These are phyloP conservation scores for Neurospora tetraspora DNA, from an alignment of 495 filamentous ascomycete species.

Conservation along the genomic window DNA sequence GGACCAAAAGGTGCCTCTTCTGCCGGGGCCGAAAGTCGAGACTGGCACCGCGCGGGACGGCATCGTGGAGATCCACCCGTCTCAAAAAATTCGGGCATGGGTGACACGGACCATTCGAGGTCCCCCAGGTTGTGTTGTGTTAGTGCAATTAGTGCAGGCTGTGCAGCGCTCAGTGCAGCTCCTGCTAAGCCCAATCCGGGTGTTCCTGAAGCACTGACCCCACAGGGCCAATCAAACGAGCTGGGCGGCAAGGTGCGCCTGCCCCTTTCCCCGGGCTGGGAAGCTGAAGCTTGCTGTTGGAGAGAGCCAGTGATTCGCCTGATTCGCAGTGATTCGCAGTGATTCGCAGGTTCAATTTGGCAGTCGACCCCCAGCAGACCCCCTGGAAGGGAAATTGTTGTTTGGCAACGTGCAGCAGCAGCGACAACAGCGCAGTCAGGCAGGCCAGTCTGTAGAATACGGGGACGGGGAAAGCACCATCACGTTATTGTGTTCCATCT, in stretches of 20 bases:
- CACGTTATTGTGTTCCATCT: slow-evolving; percentile 2
- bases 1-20: neutral
- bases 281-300: neutral
- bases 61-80: neutral
- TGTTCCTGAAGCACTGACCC: slow-evolving; percentile 25
- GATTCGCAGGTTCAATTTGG: slow-evolving; percentile 1
- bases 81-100: slow-evolving; percentile 7
- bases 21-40: neutral
- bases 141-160: slow-evolving; percentile 1
- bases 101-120: slow-evolving; percentile 20
- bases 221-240: slow-evolving; percentile 27
- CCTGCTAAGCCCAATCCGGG: slow-evolving; percentile 14
- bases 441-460: slow-evolving; percentile 15
- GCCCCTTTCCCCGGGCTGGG: slow-evolving; percentile 33
- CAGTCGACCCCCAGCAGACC: slow-evolving; percentile 10
- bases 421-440: neutral
- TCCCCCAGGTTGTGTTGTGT: neutral
- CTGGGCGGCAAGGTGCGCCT: slow-evolving; percentile 18
- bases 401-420: slow-evolving; percentile 18
- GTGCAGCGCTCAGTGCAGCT: slow-evolving; percentile 6
- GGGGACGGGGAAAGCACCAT: too few relatives aligned
- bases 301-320: neutral
- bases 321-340: neutral
- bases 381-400: slow-evolving; percentile 40
- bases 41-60: neutral